These are phyloP conservation scores for Acanthamoeba quina DNA, from an alignment of 208 protist genomes.

Conservation along the genomic window DNA sequence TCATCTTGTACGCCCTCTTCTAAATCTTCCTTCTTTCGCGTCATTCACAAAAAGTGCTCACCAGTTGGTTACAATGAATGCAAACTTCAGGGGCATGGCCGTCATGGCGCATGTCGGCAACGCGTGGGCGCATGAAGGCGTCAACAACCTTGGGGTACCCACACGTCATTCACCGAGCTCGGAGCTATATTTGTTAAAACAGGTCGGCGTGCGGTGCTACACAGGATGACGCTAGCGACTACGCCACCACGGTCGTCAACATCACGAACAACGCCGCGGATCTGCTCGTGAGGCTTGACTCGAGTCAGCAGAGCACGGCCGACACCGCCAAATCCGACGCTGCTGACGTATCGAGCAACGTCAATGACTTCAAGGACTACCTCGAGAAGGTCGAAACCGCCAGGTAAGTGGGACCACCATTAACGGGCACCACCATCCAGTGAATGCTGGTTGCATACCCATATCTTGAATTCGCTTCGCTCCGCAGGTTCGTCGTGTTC, in stretches of 20 bases:
- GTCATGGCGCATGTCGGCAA: conserved; percentile 14
- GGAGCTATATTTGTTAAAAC: no score
- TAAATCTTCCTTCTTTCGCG: not conserved
- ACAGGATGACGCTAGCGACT: not conserved
- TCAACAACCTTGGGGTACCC: not conserved
- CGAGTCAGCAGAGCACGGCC: not conserved
- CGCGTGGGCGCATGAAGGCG: not conserved
- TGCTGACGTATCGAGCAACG: not conserved
- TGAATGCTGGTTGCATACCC: not conserved
- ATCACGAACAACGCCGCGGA: not conserved
- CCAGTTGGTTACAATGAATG: no score
- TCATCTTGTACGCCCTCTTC: not conserved
- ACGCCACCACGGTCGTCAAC: not conserved
- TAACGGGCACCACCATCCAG: no score
- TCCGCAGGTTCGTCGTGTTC: not conserved
- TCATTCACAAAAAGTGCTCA: not conserved
- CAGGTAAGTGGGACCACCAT: not conserved
- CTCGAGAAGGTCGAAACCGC: not conserved
- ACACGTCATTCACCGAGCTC: no score
- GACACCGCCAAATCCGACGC: not conserved
- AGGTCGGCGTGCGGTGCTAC: not conserved
- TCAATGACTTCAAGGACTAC: not conserved
- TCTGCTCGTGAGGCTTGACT: conserved; percentile 3
- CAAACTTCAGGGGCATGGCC: conserved; percentile 29
- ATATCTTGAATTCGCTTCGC: no score